A percentile compares a stretch with the other conserved stretches of the same genome.
Evolutionary conservation across 139 green algal species (phyloP).

Genomic region (Yamagishiella unicocca): DNA sequence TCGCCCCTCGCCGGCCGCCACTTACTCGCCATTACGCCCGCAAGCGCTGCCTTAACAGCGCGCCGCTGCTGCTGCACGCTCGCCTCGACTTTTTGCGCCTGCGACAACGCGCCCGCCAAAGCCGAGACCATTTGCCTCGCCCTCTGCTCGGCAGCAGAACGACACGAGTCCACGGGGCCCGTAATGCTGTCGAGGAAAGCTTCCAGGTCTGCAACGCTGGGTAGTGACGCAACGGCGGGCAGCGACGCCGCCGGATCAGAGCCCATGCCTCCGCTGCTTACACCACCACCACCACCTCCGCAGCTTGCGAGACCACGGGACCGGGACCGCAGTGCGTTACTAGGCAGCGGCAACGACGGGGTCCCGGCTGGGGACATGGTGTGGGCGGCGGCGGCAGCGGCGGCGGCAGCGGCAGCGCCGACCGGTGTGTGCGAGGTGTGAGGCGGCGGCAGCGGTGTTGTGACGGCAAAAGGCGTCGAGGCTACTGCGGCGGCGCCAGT

Average conservation of each 20-base stretch:
- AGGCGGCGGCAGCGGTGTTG: neutral
- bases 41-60: neutral
- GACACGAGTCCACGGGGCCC: slow-evolving; percentile 17
- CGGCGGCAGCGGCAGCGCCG: neutral
- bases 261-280: neutral
- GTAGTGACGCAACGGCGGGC: neutral
- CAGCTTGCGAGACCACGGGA: neutral
- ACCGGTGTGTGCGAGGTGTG: too few species aligned
- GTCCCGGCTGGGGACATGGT: neutral
- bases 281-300: neutral
- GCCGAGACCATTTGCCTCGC: neutral
- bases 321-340: neutral
- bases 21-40: neutral
- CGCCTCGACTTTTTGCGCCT: slow-evolving; percentile 14
- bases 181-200: neutral
- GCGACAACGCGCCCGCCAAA: neutral
- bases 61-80: slow-evolving; percentile 33
- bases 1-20: too few species aligned
- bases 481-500: neutral
- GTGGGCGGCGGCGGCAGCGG: too few species aligned
- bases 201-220: neutral
- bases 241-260: neutral
- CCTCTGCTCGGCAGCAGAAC: neutral
- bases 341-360: neutral
- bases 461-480: neutral